phyloP scores from a whole-genome alignment of 163 green algal genomes.

The Chlamydomonas reinhardtii region DNA sequence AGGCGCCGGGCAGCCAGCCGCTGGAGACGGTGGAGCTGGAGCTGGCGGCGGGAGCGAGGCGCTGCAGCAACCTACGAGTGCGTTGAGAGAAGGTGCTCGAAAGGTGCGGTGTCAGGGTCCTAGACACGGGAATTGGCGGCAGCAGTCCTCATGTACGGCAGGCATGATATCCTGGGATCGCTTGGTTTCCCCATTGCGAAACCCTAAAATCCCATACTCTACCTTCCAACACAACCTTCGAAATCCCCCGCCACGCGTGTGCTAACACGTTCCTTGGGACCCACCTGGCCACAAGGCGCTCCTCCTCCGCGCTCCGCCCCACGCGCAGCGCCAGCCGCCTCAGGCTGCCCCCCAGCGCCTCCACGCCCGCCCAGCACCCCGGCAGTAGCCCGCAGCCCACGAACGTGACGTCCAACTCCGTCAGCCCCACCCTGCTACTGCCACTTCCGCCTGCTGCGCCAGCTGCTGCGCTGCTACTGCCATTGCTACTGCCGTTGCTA shows the following conservation, averaged over 20 bases:
- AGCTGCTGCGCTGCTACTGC: neutral
- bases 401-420: constrained; percentile 39
- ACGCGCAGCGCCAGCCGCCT: constrained; percentile 21
- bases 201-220: no score
- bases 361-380: constrained; percentile 25
- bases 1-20: neutral
- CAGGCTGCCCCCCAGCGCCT: constrained; percentile 20
- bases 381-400: constrained; percentile 38
- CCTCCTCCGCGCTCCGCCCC: constrained; percentile 20
- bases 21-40: no score
- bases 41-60: no score
- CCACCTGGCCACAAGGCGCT: constrained; percentile 27
- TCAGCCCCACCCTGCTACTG: constrained; percentile 14
- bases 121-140: no score
- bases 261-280: no score
- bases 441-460: neutral
- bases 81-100: neutral
- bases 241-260: neutral
- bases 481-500: neutral
- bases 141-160: no score
- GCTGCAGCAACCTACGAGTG: neutral
- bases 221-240: no score
- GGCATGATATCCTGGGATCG: no score
- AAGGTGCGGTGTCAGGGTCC: no score
- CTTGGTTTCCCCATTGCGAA: no score